Conservation (phyloP, 192 early-diverging fungal genomes). For the Coemansia sp. region DNA sequence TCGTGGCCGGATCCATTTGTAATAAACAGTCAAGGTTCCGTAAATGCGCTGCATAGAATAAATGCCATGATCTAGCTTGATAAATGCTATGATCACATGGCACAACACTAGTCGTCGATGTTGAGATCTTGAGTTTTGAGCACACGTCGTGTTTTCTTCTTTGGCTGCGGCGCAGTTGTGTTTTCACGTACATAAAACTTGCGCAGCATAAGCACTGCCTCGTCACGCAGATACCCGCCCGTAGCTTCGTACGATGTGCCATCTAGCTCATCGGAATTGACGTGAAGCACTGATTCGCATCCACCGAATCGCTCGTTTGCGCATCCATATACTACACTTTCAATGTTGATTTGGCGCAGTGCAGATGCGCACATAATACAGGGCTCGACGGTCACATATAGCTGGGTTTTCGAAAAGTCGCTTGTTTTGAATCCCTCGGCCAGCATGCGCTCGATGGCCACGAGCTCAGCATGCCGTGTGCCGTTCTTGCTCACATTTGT, state of each 20-base stretch:
- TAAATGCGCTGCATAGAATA: too few species aligned
- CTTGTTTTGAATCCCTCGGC: constrained; percentile 28
- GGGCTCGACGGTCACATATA: constrained; percentile 98
- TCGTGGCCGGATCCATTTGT: too few species aligned
- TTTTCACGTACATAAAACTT: constrained; percentile 96
- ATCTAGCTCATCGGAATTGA: constrained; percentile 59
- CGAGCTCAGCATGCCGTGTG: constrained; percentile 93
- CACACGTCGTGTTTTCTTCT: constrained; percentile 80
- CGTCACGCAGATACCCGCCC: constrained; percentile 71
- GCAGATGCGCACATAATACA: constrained; percentile 98
- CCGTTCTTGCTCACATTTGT: constrained; percentile 88
- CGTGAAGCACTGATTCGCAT: constrained; percentile 84
- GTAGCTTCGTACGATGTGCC: constrained; percentile 60
- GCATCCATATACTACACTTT: constrained; percentile 89
- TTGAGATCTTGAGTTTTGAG: constrained; percentile 66
- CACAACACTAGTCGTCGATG: too few species aligned
- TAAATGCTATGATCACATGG: too few species aligned
- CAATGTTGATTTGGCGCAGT: constrained; percentile 73
- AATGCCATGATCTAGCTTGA: too few species aligned
- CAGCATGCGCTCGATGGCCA: constrained; percentile 83
- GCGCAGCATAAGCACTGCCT: constrained; percentile 84
- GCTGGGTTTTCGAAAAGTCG: constrained; percentile 57
- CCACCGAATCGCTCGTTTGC: constrained; percentile 96
- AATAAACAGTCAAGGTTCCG: too few species aligned
- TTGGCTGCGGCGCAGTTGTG: constrained; percentile 76